Evolutionary conservation across 2,329 filamentous ascomycete genomes (phyloP).

Genomic region (Aspergillus nomiae): DNA sequence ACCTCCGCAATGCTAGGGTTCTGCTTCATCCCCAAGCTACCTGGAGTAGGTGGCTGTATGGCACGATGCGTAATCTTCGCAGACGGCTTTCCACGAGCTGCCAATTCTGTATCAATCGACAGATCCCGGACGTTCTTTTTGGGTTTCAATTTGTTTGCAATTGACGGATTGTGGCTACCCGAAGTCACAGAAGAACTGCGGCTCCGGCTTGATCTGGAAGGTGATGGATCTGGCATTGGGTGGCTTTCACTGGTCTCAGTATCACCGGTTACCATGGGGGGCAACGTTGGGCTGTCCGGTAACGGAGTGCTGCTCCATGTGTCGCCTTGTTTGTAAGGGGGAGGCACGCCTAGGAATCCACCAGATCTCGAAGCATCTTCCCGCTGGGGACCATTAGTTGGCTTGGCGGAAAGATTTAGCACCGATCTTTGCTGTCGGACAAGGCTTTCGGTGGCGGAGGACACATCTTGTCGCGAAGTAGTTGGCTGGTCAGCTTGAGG

Average conservation of each 20-base stretch:
- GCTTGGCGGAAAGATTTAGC: constrained; percentile 31
- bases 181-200: constrained; percentile 18
- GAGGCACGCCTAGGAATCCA: constrained; percentile 32
- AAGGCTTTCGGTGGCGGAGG: background rate
- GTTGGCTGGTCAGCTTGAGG: constrained; percentile 3
- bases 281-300: constrained; percentile 39
- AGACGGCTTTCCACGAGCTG: constrained; percentile 30
- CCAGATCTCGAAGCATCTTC: constrained; percentile 15
- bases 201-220: constrained; percentile 6
- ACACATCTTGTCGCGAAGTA: background rate
- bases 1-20: constrained; percentile 44
- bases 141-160: constrained; percentile 21
- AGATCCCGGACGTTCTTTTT: constrained; percentile 44
- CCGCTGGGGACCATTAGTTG: constrained; percentile 12
- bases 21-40: constrained; percentile 23
- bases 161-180: constrained; percentile 16
- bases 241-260: constrained; percentile 9
- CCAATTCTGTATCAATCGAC: constrained; percentile 43
- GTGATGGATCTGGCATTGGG: constrained; percentile 11
- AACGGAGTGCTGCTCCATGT: constrained; percentile 35
- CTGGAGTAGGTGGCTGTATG: constrained; percentile 40
- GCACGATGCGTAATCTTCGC: constrained; percentile 38
- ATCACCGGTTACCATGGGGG: constrained; percentile 19
- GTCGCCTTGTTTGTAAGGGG: constrained; percentile 34
- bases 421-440: constrained; percentile 35